These are phyloP conservation scores for Chenopodium album DNA, from an alignment of 148 eudicot species.

Conservation along the genomic window DNA sequence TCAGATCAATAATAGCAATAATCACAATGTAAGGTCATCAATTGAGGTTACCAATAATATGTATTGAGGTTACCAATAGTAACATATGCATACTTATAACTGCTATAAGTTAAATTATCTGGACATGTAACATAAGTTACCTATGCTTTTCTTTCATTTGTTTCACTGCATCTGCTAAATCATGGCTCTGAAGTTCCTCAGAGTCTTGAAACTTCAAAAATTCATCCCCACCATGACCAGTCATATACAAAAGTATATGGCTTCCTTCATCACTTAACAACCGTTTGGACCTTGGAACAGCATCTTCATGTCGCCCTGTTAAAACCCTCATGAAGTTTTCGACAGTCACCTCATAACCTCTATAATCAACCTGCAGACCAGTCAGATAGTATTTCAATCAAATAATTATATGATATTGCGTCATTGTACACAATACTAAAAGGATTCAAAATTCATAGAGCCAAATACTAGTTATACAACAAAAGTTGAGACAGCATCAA, in stretches of 20 bases:
- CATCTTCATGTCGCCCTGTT: slow-evolving; percentile 92
- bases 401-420: no score
- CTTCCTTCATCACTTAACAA: slow-evolving; percentile 98
- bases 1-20: neutral
- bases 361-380: slow-evolving; percentile 80
- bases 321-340: slow-evolving; percentile 90
- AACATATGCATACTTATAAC: slow-evolving; percentile 11
- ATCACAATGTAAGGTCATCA: slow-evolving; percentile 1
- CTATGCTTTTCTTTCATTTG: slow-evolving; percentile 99
- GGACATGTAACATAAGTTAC: slow-evolving; percentile 37
- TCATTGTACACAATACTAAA: no score
- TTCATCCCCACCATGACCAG: slow-evolving; percentile 99
- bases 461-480: neutral
- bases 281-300: slow-evolving; percentile 94
- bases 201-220: slow-evolving; percentile 96
- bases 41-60: neutral
- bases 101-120: neutral
- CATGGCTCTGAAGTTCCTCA: slow-evolving; percentile 99
- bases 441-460: neutral
- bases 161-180: slow-evolving; percentile 97
- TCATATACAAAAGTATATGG: slow-evolving; percentile 92
- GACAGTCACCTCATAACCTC: slow-evolving; percentile 98
- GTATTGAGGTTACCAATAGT: neutral
- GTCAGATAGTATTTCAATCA: neutral
- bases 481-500: neutral